A percentile compares a stretch with the other conserved stretches of the same genome.
These are phyloP conservation scores for Exobasidium cylindrosporum DNA, from an alignment of 1,284 basidiomycete species.

Conservation along the genomic window DNA sequence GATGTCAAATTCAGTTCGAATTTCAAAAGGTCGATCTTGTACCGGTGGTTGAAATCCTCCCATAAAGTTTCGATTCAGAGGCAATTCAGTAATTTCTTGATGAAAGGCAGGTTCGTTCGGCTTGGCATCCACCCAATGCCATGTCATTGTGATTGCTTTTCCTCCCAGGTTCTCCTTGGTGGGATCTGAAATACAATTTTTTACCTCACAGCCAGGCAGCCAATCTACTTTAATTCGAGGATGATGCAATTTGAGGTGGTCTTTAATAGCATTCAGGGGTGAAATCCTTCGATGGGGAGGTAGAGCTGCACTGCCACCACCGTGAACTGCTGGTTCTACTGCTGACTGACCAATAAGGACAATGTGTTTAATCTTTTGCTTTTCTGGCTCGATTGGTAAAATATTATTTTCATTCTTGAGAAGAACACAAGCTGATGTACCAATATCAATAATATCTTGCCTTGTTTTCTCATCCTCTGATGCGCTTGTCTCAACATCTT, in stretches of 20 bases:
- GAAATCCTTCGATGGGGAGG: background rate
- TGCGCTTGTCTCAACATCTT: background rate
- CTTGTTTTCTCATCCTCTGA: background rate
- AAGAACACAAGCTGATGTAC: background rate
- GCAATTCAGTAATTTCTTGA: background rate
- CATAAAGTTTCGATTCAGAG: background rate
- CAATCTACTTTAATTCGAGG: too few species aligned
- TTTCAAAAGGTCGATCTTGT: background rate
- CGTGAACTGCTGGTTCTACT: background rate
- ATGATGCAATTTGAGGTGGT: background rate
- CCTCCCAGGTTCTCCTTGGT: background rate
- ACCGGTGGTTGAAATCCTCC: background rate
- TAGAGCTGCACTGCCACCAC: background rate
- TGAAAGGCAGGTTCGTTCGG: background rate
- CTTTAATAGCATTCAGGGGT: background rate
- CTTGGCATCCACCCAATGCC: background rate
- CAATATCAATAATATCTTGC: background rate
- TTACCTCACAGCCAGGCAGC: background rate
- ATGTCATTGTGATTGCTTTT: background rate
- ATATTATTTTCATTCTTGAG: background rate
- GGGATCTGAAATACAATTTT: background rate
- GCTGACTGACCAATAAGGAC: slow-evolving; percentile 1
- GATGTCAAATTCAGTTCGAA: background rate
- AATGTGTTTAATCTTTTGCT: background rate
- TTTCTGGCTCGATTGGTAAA: background rate